Conservation (phyloP, 2,329 filamentous ascomycete species). For the Colletotrichum sp. region DNA sequence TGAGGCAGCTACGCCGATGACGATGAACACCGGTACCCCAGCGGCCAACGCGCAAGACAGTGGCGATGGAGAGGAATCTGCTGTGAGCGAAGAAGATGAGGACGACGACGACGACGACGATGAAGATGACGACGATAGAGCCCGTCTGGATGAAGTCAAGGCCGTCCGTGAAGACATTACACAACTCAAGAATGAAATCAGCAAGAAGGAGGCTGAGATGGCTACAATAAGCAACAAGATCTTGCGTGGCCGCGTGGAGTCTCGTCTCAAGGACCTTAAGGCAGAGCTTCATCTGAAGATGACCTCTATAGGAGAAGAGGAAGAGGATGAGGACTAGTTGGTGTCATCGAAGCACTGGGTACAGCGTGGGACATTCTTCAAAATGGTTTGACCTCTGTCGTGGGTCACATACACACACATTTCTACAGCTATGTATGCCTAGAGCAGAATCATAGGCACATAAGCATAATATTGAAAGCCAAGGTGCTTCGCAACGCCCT, state of each 20-base stretch:
- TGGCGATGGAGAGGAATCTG: constrained; percentile 50
- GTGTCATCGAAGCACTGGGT: not conserved
- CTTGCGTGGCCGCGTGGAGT: constrained; percentile 54
- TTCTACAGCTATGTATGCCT: not conserved
- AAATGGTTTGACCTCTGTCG: not conserved
- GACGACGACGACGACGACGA: constrained; percentile 60
- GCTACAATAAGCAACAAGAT: constrained; percentile 50
- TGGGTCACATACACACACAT: not conserved
- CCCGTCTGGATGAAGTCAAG: constrained; percentile 54
- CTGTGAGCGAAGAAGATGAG: constrained; percentile 52
- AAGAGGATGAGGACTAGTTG: constrained; percentile 19
- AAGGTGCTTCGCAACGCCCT: not conserved
- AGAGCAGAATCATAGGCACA: not conserved
- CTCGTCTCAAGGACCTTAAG: constrained; percentile 52
- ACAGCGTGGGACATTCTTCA: not conserved
- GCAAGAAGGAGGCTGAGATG: constrained; percentile 48
- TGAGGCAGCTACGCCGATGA: constrained; percentile 51
- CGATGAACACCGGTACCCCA: constrained; percentile 48
- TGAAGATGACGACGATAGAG: constrained; percentile 58
- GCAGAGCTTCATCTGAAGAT: constrained; percentile 51
- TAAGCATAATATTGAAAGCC: not conserved
- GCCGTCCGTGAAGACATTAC: constrained; percentile 61
- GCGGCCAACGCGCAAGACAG: constrained; percentile 47
- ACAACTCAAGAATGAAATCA: constrained; percentile 57
- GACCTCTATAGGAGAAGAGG: constrained; percentile 41